phyloP scores from a whole-genome alignment of 768 basidiomycete genomes.

The Boletus rufocinnamomeus region DNA sequence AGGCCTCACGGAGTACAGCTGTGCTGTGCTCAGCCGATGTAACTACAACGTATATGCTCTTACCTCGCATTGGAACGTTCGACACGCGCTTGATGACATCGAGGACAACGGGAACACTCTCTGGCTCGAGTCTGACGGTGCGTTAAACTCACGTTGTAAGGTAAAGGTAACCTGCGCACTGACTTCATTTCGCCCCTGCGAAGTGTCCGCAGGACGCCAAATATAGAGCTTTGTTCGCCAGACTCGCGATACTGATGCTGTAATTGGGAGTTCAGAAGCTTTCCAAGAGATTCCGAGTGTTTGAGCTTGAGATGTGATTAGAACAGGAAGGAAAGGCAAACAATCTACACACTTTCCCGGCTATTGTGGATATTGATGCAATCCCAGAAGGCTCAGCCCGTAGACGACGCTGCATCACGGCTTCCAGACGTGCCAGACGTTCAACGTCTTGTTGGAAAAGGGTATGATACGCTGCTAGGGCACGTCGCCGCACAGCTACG shows the following conservation, averaged over 20 bases:
- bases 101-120: conserved; percentile 21
- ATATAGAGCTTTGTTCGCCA: conserved; percentile 1
- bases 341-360: conserved; percentile 26
- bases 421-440: conserved; percentile 45
- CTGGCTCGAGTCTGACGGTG: conserved; percentile 25
- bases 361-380: conserved; percentile 11
- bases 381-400: conserved; percentile 12
- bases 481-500: conserved; percentile 58
- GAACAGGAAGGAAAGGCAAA: neutral
- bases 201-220: conserved; percentile 27
- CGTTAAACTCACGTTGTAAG: neutral
- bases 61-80: conserved; percentile 29
- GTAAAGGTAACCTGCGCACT: conserved; percentile 6
- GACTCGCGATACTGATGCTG: conserved; percentile 16
- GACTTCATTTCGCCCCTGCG: conserved; percentile 27
- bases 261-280: conserved; percentile 26
- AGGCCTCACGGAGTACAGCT: conserved; percentile 39
- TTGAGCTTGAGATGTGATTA: conserved; percentile 24
- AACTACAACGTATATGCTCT: neutral
- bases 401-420: conserved; percentile 17
- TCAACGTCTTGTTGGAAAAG: conserved; percentile 50
- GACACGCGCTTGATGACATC: conserved; percentile 31
- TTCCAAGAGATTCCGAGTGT: conserved; percentile 23
- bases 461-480: conserved; percentile 57
- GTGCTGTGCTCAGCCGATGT: conserved; percentile 19